A percentile compares a stretch with the other conserved stretches of the same genome.
Conservation (phyloP, 1,284 basidiomycete genomes). For the Papiliotrema fonsecae region DNA sequence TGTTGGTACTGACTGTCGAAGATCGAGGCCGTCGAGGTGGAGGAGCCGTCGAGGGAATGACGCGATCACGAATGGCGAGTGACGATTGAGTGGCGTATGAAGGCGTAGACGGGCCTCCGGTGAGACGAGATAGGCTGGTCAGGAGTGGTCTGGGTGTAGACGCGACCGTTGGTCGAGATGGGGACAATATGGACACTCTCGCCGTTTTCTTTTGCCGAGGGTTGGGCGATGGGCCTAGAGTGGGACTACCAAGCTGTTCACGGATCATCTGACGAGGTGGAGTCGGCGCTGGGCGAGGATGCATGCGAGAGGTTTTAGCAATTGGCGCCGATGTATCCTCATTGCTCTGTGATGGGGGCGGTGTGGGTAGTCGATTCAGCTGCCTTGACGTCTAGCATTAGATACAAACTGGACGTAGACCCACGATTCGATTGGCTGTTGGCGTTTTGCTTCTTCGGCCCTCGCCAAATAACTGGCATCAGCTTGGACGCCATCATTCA, state of each 20-base stretch:
- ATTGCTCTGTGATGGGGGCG: slow-evolving; percentile 2
- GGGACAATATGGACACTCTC: not conserved
- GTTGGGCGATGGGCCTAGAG: slow-evolving; percentile 5
- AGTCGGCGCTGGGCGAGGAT: slow-evolving; percentile 3
- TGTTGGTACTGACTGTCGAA: not conserved
- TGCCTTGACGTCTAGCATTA: not conserved
- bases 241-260: not conserved
- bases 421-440: not conserved
- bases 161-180: not conserved
- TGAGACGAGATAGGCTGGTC: not conserved
- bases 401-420: not conserved
- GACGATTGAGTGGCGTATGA: not conserved
- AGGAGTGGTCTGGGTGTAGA: not conserved
- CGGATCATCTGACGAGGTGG: not conserved
- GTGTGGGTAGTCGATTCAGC: slow-evolving; percentile 4
- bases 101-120: not conserved
- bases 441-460: no score
- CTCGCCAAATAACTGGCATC: no score
- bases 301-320: not conserved
- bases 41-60: slow-evolving; percentile 2
- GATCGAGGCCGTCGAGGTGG: not conserved
- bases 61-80: not conserved
- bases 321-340: not conserved
- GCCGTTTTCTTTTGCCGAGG: slow-evolving; percentile 5
- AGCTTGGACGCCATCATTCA: not conserved